Percentiles rank a stretch among this genome's conserved stretches.
Conservation (phyloP, 1,139 yeast species). For the Kluyveromyces marxianus region DNA sequence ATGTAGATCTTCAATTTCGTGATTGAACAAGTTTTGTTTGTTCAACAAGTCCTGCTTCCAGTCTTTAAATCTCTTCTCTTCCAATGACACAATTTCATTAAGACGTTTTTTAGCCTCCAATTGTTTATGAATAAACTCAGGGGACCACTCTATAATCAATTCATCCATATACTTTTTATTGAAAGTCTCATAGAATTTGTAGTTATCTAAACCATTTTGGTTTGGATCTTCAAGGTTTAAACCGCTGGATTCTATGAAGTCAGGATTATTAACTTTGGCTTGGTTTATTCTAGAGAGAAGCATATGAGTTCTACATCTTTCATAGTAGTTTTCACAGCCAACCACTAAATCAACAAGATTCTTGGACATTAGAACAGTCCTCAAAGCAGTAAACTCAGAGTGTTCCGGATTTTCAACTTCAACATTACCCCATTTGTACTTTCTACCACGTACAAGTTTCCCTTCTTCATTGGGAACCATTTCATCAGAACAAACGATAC, state of each 20-base stretch:
- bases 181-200: constrained; percentile 36
- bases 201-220: constrained; percentile 29
- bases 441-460: constrained; percentile 49
- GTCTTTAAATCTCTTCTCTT: constrained; percentile 55
- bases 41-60: constrained; percentile 56
- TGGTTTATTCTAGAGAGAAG: constrained; percentile 35
- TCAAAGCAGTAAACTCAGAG: constrained; percentile 56
- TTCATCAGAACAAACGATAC: constrained; percentile 49
- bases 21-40: constrained; percentile 49
- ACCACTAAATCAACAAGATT: constrained; percentile 53
- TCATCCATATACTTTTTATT: constrained; percentile 35
- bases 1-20: constrained; percentile 45
- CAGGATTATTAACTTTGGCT: constrained; percentile 17
- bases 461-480: constrained; percentile 31
- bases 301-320: constrained; percentile 42
- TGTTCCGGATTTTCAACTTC: constrained; percentile 60
- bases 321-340: constrained; percentile 52
- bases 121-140: constrained; percentile 42
- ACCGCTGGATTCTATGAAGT: constrained; percentile 2
- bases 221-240: constrained; percentile 29
- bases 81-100: constrained; percentile 41
- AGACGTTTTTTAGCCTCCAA: constrained; percentile 40
- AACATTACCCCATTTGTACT: constrained; percentile 67
- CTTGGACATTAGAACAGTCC: constrained; percentile 43
- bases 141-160: constrained; percentile 39